Evolutionary conservation across 1,139 yeast genomes (phyloP).

Genomic region (Meyerozyma smithsonii): DNA sequence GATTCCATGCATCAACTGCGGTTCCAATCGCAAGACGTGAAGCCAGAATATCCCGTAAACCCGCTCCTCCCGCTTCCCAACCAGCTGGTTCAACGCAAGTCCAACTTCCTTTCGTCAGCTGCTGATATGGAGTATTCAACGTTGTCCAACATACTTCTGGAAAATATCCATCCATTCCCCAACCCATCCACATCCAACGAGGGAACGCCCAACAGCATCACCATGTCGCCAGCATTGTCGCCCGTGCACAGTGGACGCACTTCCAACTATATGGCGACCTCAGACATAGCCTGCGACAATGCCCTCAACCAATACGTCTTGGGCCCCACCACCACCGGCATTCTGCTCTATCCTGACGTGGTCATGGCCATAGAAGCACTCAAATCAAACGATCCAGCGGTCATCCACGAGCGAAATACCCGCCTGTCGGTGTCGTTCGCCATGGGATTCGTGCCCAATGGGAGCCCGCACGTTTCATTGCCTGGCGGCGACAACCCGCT

Average conservation of each 20-base stretch:
- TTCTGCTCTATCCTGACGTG: conserved; percentile 51
- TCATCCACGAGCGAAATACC: conserved; percentile 35
- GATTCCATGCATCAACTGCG: neutral
- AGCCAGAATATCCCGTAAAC: neutral
- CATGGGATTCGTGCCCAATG: conserved; percentile 46
- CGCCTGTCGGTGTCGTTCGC: conserved; percentile 50
- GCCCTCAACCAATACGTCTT: conserved; percentile 56
- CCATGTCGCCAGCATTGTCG: conserved; percentile 35
- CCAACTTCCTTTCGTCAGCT: conserved; percentile 63
- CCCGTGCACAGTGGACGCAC: conserved; percentile 15
- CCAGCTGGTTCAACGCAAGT: conserved; percentile 14
- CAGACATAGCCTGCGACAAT: conserved; percentile 30
- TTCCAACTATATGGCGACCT: neutral
- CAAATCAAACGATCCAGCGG: conserved; percentile 35
- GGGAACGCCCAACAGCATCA: conserved; percentile 37
- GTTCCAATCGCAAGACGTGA: neutral
- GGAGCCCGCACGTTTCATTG: conserved; percentile 18
- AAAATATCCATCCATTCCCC: conserved; percentile 30
- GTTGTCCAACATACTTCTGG: conserved; percentile 66
- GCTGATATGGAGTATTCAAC: conserved; percentile 79
- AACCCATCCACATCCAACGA: conserved; percentile 33
- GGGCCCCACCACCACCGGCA: conserved; percentile 40
- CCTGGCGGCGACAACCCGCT: conserved; percentile 17
- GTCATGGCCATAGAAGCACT: conserved; percentile 45
- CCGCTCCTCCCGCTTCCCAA: neutral